Evolutionary conservation across 192 early-diverging fungal genomes (phyloP).

Genomic region (Backusella luteola): DNA sequence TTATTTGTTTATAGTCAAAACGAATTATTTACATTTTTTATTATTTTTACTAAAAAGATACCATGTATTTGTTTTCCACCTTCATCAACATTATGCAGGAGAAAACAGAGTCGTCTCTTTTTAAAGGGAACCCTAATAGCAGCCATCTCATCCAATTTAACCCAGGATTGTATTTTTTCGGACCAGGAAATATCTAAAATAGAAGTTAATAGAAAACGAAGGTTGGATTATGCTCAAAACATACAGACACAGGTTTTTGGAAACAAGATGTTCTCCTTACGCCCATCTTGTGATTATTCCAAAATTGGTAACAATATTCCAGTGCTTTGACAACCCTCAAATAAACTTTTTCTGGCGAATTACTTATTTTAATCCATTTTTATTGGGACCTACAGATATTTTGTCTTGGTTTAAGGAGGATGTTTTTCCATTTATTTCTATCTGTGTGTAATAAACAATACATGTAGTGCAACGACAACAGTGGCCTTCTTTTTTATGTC

Average conservation of each 20-base stretch:
- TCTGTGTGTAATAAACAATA: background rate
- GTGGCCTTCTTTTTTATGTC: background rate
- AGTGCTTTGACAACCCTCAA: constrained; percentile 8
- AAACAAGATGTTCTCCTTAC: constrained; percentile 6
- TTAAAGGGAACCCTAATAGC: background rate
- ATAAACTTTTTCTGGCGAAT: constrained; percentile 5
- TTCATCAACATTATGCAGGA: background rate
- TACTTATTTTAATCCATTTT: background rate
- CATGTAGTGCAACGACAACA: background rate
- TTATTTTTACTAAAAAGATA: background rate
- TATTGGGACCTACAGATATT: background rate
- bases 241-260: constrained; percentile 8
- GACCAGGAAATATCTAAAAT: background rate
- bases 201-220: background rate
- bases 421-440: background rate
- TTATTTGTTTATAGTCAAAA: background rate
- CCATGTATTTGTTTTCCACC: background rate
- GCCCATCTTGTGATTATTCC: constrained; percentile 3
- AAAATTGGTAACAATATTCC: constrained; percentile 3
- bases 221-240: background rate
- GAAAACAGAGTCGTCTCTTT: background rate
- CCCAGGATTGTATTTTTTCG: background rate
- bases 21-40: background rate
- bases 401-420: background rate
- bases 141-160: background rate